Base-by-base conservation (phyloP, 2,329 filamentous ascomycete species). In the Hypoxylon sp. region DNA sequence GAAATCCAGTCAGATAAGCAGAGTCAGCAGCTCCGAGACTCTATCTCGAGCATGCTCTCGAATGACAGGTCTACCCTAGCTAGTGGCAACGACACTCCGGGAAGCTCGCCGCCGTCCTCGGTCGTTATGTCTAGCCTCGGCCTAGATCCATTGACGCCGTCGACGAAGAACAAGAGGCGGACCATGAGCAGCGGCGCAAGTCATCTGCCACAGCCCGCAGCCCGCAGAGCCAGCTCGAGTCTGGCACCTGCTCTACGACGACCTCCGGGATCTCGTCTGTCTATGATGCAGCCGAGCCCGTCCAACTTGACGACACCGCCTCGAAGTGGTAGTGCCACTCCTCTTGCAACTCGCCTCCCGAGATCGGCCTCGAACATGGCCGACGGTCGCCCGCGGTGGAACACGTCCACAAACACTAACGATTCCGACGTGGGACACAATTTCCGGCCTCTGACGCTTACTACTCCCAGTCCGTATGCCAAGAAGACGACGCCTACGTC, bases 11-110 rank as follows among this genome's bases (percentile, higher is more conserved):
- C 77, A 6, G 83, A 86, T 56, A 79, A 78, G 48, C 83, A 82
- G 63, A 87, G 85, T 48, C 90, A 92, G 70, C 90, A 94, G 67
- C 81, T 97, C 45, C 86, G 94, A 42, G 94, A 98, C 73, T 97
- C 94, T 0, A 89, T 98, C 54, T 97, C 93, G 0, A 97, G 91
- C 66, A 91, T 97, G 74, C 80, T 96, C 3, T 96, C 91, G 1
- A 90, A 90, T 65, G 92, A 96, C 70, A 83, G 86, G 48, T 92
- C 90, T 1, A 84, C 88, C 2, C 77, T 84, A 8, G 87, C 83
- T 60, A 94, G 90, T 67, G 83, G 84, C 42, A 76, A 87, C 41
- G 91, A 88, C 27, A 91, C 88, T 0, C 88, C 88, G 0, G 86
- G 87, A 41, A 91, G 86, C 76, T 86, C 84, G 17, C 84, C 84